Conservation (phyloP, 1,284 basidiomycete species). For the Blastosporella zonata region DNA sequence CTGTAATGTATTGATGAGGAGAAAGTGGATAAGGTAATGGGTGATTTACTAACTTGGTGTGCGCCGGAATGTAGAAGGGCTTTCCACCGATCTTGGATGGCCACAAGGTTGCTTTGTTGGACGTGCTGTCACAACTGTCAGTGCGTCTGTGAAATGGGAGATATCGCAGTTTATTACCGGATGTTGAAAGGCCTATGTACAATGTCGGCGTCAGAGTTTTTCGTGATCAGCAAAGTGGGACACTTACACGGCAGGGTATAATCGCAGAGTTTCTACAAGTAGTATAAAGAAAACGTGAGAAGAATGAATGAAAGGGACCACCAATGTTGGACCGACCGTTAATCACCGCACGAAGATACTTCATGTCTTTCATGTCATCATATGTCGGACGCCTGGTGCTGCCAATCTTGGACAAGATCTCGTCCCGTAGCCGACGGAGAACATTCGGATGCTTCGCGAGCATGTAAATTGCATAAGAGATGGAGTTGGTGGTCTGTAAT, state of each 20-base stretch:
- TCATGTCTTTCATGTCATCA: slow-evolving; percentile 42
- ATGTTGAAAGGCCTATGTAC: slow-evolving; percentile 30
- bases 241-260: slow-evolving; percentile 33
- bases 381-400: slow-evolving; percentile 33
- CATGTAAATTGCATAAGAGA: slow-evolving; percentile 44
- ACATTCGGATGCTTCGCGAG: slow-evolving; percentile 43
- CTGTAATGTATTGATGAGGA: not conserved
- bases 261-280: slow-evolving; percentile 29
- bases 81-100: slow-evolving; percentile 22
- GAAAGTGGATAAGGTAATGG: not conserved
- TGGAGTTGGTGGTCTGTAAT: slow-evolving; percentile 34
- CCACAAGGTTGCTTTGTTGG: slow-evolving; percentile 26
- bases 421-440: slow-evolving; percentile 21
- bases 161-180: slow-evolving; percentile 20
- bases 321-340: slow-evolving; percentile 29
- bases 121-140: slow-evolving; percentile 21
- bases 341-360: slow-evolving; percentile 43
- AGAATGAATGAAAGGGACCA: not conserved
- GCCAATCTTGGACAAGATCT: slow-evolving; percentile 41
- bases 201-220: not conserved
- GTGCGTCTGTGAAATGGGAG: not conserved
- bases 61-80: slow-evolving; percentile 24
- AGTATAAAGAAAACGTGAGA: slow-evolving; percentile 2
- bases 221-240: not conserved
- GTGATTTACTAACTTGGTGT: slow-evolving; percentile 11